A percentile compares a stretch with the other conserved stretches of the same genome.
phyloP scores from a whole-genome alignment of 2,329 filamentous ascomycete genomes.

The Aspergillus niger region DNA sequence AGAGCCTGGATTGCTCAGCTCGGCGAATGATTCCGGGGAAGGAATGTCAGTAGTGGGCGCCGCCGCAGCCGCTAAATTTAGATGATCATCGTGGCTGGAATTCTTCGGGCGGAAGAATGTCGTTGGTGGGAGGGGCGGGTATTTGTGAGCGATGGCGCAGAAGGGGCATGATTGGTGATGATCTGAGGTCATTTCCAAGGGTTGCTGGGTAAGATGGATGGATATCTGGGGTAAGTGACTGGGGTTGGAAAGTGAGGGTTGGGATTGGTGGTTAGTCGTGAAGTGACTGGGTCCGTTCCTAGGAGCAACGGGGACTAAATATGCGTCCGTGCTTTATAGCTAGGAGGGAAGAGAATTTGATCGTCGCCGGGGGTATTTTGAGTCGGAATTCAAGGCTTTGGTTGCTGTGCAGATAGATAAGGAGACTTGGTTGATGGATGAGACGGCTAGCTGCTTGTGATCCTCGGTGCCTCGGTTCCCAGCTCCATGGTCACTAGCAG shows the following conservation, averaged over 20 bases:
- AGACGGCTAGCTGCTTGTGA: not conserved
- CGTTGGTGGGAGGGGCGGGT: constrained; percentile 43
- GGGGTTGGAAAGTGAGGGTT: not conserved
- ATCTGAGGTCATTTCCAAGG: not conserved
- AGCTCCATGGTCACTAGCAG: not conserved
- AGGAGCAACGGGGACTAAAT: not conserved
- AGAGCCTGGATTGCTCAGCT: constrained; percentile 5
- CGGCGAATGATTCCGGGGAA: not conserved
- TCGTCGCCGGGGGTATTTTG: not conserved
- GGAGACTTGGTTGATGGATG: not conserved
- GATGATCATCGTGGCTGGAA: constrained; percentile 13
- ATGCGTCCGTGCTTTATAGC: not conserved
- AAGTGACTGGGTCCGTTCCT: not conserved
- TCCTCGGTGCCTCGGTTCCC: constrained; percentile 2
- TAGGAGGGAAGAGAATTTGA: not conserved
- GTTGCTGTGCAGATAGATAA: not conserved
- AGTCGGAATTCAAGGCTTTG: not conserved
- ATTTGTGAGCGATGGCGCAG: constrained; percentile 58
- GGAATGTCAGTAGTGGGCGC: not conserved
- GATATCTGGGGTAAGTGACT: not conserved
- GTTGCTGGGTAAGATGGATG: not conserved
- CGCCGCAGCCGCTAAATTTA: constrained; percentile 19
- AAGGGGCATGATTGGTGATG: constrained; percentile 52
- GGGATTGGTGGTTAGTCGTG: not conserved
- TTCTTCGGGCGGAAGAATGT: constrained; percentile 20